Conservation (phyloP, 2,329 filamentous ascomycete species). For the Trichoderma atroviride region DNA sequence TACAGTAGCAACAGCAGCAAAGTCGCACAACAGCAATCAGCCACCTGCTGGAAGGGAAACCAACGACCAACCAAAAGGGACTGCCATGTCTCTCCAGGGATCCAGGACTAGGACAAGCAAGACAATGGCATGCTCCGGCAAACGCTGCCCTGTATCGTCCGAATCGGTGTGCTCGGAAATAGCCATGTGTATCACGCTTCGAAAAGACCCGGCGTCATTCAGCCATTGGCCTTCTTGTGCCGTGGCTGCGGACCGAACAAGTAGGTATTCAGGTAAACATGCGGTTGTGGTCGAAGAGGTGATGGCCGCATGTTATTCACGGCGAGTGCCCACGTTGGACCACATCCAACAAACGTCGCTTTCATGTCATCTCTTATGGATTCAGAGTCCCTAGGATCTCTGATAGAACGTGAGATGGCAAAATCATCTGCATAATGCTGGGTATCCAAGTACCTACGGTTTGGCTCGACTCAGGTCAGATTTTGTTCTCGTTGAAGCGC, state of each 20-base stretch:
- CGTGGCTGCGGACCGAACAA: not conserved
- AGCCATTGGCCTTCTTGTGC: not conserved
- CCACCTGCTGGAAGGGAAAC: not conserved
- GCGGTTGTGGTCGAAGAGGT: not conserved
- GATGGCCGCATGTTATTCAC: not conserved
- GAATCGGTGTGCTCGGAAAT: not conserved
- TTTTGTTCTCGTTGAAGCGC: not conserved
- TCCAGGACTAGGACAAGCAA: slow-evolving; percentile 22
- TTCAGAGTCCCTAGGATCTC: not conserved
- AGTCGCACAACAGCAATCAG: slow-evolving; percentile 1
- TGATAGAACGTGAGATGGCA: not conserved
- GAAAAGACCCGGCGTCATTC: not conserved
- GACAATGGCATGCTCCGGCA: not conserved
- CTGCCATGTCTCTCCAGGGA: slow-evolving; percentile 28
- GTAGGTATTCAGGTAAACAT: not conserved
- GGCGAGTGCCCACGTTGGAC: not conserved
- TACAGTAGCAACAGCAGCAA: not conserved
- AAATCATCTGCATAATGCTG: not conserved
- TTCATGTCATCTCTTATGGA: not conserved
- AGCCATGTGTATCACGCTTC: not conserved
- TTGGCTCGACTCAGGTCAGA: not conserved
- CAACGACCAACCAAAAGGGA: not conserved
- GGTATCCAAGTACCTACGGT: not conserved
- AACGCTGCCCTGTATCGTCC: not conserved
- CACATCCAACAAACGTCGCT: not conserved